Evolutionary conservation across 2,329 filamentous ascomycete genomes (phyloP).

Genomic region (Hortaea sp.): DNA sequence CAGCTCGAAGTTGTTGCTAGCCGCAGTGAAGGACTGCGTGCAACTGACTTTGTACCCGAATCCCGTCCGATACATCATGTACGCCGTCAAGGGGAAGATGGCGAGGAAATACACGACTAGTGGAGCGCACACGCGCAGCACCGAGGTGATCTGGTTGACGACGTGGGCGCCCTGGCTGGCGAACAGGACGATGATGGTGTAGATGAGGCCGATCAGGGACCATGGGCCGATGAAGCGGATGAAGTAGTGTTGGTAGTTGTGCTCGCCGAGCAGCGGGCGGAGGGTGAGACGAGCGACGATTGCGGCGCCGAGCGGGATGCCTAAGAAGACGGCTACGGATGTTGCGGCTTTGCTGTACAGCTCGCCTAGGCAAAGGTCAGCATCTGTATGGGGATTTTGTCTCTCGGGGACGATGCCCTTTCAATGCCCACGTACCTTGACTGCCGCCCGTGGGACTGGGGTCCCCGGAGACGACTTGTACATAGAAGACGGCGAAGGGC

Average conservation of each 20-base stretch:
- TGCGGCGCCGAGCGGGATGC: conserved; percentile 69
- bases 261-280: conserved; percentile 42
- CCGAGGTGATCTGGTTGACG: conserved; percentile 72
- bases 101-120: conserved; percentile 70
- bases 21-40: conserved; percentile 80
- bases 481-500: conserved; percentile 37
- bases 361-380: conserved; percentile 17
- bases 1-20: conserved; percentile 88
- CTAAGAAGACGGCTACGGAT: conserved; percentile 75
- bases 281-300: conserved; percentile 62
- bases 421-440: not conserved
- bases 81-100: conserved; percentile 57
- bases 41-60: conserved; percentile 61
- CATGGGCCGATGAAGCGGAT: conserved; percentile 60
- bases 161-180: conserved; percentile 69
- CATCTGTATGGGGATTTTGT: not conserved
- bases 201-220: conserved; percentile 73
- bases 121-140: conserved; percentile 70
- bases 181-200: conserved; percentile 80
- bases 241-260: conserved; percentile 60
- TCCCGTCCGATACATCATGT: conserved; percentile 52
- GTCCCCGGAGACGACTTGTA: conserved; percentile 49
- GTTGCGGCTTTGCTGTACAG: conserved; percentile 49
- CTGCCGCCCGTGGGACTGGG: not conserved
- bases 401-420: too few relatives aligned